Conservation (phyloP, 441 rosid species). For the Adansonia gregorii region DNA sequence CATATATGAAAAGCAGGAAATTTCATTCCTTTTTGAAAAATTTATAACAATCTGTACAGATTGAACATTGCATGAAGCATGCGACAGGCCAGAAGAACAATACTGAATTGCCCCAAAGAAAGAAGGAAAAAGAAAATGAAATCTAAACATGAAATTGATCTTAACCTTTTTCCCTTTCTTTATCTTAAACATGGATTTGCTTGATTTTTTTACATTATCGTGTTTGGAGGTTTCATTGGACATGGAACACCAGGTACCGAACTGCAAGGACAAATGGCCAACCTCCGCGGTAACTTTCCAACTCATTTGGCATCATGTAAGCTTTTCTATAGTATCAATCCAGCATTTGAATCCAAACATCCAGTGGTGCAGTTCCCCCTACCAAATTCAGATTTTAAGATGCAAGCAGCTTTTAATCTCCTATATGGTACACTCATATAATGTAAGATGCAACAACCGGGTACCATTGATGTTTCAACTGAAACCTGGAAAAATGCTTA, state of each 20-base stretch:
- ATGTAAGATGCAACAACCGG: background rate
- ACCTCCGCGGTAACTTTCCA: background rate
- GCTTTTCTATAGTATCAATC: background rate
- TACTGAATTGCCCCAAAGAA: background rate
- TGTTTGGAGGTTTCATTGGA: background rate
- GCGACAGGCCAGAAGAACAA: background rate
- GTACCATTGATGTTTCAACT: background rate
- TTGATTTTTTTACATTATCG: background rate
- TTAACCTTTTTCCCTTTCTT: background rate
- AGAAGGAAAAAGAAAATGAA: background rate
- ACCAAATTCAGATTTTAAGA: background rate
- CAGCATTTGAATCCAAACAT: conserved; percentile 13
- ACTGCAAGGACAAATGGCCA: background rate
- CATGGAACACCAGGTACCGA: background rate
- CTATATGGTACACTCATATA: background rate
- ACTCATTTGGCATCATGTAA: background rate
- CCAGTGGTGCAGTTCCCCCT: background rate
- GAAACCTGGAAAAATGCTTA: background rate
- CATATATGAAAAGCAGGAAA: background rate
- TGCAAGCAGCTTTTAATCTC: background rate
- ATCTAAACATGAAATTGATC: background rate
- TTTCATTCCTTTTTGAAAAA: background rate
- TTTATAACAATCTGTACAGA: background rate
- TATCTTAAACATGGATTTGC: background rate
- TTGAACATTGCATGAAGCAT: background rate